These are phyloP conservation scores for Vitis hybrid DNA, from an alignment of 177 flowering plant species.

Conservation along the genomic window DNA sequence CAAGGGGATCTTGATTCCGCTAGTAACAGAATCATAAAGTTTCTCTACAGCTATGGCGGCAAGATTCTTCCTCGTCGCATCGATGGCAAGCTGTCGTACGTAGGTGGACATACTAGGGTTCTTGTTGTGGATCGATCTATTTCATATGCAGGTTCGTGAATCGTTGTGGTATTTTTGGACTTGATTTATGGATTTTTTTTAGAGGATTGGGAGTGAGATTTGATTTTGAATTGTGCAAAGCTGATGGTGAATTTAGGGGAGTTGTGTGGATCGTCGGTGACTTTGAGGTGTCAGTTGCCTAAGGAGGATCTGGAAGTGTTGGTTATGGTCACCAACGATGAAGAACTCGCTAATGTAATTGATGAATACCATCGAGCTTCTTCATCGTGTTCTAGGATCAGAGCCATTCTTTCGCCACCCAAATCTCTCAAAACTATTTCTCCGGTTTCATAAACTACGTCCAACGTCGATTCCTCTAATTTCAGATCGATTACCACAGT, in stretches of 20 bases:
- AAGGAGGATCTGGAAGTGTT: constrained; percentile 49
- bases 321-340: constrained; percentile 44
- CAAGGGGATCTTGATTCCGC: background rate
- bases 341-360: constrained; percentile 36
- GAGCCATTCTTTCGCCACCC: constrained; percentile 45
- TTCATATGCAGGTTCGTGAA: constrained; percentile 36
- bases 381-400: constrained; percentile 26
- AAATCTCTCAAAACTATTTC: constrained; percentile 29
- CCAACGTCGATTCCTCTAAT: constrained; percentile 5
- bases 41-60: constrained; percentile 62
- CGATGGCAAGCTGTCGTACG: constrained; percentile 51
- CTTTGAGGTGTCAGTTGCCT: constrained; percentile 44
- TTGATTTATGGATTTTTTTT: background rate
- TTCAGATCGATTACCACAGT: background rate
- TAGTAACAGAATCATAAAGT: constrained; percentile 23
- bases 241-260: constrained; percentile 46
- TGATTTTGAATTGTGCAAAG: constrained; percentile 22
- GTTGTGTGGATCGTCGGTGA: constrained; percentile 41
- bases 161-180: no score
- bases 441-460: constrained; percentile 22
- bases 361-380: constrained; percentile 40
- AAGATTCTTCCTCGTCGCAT: constrained; percentile 38
- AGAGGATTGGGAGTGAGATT: background rate
- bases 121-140: constrained; percentile 45
- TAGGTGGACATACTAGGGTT: constrained; percentile 54